phyloP scores from a whole-genome alignment of 1,284 basidiomycete species.

The Cutaneotrichosporon daszewskae region DNA sequence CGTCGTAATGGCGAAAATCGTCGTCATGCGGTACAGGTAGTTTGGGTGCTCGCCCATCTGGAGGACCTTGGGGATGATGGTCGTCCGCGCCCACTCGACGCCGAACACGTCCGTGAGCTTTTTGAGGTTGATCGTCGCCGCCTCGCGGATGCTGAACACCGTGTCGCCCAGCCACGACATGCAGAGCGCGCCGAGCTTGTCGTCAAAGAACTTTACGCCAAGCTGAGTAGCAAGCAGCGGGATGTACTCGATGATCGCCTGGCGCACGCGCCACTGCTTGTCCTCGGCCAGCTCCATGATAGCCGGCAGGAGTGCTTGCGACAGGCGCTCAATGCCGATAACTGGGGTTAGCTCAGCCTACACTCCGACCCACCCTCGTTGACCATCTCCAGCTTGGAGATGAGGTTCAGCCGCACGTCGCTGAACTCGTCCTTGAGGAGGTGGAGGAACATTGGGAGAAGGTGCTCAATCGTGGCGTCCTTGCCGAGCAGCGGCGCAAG shows the following conservation, averaged over 20 bases:
- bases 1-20: conserved; percentile 97
- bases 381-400: conserved; percentile 96
- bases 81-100: conserved; percentile 90
- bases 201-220: conserved; percentile 95
- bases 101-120: conserved; percentile 98
- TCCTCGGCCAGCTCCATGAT: conserved; percentile 98
- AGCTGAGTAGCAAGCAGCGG: conserved; percentile 93
- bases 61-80: conserved; percentile 96
- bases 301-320: conserved; percentile 92
- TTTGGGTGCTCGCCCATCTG: conserved; percentile 97
- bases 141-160: conserved; percentile 96
- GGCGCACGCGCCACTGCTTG: conserved; percentile 99
- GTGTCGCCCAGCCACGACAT: conserved; percentile 99
- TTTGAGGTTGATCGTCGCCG: conserved; percentile 93
- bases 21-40: conserved; percentile 98
- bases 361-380: conserved; percentile 53
- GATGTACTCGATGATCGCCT: conserved; percentile 99
- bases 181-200: conserved; percentile 91
- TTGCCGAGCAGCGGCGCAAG: conserved; percentile 91
- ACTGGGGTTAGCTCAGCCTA: conserved; percentile 52
- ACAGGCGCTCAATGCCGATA: conserved; percentile 93
- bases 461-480: conserved; percentile 90
- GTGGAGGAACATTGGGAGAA: conserved; percentile 94
- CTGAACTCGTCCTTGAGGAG: conserved; percentile 98
- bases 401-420: conserved; percentile 95